phyloP scores from a whole-genome alignment of 345 rosid genomes.

The Acer yangbiense region DNA sequence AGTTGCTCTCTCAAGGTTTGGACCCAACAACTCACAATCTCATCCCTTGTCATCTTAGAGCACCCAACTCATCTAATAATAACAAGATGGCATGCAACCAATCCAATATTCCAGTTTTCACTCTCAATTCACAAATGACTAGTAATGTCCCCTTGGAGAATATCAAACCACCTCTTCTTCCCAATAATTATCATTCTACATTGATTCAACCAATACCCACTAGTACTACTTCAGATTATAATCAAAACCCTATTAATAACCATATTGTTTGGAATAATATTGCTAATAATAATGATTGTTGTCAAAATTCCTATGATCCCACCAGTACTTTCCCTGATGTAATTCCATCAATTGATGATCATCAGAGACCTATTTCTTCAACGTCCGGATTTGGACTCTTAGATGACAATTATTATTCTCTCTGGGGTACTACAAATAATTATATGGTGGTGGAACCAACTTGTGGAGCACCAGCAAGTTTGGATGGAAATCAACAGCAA shows the following conservation, averaged over 20 bases:
- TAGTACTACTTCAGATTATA: neutral
- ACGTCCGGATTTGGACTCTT: constrained; percentile 22
- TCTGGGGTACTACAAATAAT: constrained; percentile 12
- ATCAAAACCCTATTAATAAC: constrained; percentile 16
- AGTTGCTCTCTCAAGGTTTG: constrained; percentile 57
- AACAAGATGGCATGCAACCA: constrained; percentile 22
- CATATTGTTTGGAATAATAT: constrained; percentile 14
- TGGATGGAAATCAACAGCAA: constrained; percentile 15
- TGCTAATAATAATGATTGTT: neutral
- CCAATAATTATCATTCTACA: constrained; percentile 6
- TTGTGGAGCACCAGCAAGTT: constrained; percentile 13
- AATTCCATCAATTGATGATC: constrained; percentile 19
- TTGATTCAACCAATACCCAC: constrained; percentile 15
- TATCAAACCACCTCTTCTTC: constrained; percentile 18
- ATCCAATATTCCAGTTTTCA: constrained; percentile 22
- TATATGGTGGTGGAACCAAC: constrained; percentile 7
- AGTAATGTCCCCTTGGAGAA: constrained; percentile 11
- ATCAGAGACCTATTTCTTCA: constrained; percentile 17
- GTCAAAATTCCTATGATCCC: constrained; percentile 25
- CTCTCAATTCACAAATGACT: constrained; percentile 11
- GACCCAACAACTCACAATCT: constrained; percentile 51
- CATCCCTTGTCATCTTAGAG: constrained; percentile 33
- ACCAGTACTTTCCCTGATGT: constrained; percentile 10
- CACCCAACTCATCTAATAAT: neutral
- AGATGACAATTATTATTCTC: constrained; percentile 23